Conservation (phyloP, 352 stramenopile species). For the Globisporangium solare region DNA sequence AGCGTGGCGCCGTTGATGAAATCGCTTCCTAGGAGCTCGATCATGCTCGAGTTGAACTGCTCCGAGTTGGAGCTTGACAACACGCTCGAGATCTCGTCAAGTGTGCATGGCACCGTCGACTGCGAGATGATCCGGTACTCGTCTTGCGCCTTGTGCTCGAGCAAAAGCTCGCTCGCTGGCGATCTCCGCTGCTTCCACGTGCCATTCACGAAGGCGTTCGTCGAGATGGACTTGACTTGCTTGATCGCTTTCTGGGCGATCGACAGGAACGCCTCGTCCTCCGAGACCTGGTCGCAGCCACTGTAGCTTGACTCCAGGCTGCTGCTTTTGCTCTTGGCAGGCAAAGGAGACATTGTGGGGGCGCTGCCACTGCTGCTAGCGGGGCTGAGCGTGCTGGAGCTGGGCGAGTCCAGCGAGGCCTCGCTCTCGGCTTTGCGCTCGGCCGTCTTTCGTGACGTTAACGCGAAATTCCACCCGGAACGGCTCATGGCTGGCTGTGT, state of each 20-base stretch:
- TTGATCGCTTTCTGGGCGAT: constrained; percentile 6
- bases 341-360: too few species aligned
- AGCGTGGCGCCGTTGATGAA: constrained; percentile 23
- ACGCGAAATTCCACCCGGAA: too few species aligned
- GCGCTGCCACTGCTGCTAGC: too few species aligned
- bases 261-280: too few species aligned
- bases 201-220: constrained; percentile 12
- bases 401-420: too few species aligned
- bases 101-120: constrained; percentile 16
- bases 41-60: constrained; percentile 25
- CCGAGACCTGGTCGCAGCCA: too few species aligned
- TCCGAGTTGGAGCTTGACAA: constrained; percentile 20
- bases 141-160: constrained; percentile 12
- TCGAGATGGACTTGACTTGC: constrained; percentile 10
- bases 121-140: constrained; percentile 22
- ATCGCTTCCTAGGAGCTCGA: constrained; percentile 21
- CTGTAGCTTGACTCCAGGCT: too few species aligned
- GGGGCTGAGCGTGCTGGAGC: too few species aligned
- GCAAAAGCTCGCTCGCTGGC: constrained; percentile 7
- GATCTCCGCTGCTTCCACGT: constrained; percentile 12
- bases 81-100: constrained; percentile 17
- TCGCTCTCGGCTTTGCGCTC: too few species aligned
- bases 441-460: too few species aligned
- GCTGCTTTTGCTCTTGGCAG: too few species aligned
- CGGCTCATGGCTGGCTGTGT: too few species aligned